Evolutionary conservation across 805 yeast species (phyloP).

Genomic region (Starmerella sp.): DNA sequence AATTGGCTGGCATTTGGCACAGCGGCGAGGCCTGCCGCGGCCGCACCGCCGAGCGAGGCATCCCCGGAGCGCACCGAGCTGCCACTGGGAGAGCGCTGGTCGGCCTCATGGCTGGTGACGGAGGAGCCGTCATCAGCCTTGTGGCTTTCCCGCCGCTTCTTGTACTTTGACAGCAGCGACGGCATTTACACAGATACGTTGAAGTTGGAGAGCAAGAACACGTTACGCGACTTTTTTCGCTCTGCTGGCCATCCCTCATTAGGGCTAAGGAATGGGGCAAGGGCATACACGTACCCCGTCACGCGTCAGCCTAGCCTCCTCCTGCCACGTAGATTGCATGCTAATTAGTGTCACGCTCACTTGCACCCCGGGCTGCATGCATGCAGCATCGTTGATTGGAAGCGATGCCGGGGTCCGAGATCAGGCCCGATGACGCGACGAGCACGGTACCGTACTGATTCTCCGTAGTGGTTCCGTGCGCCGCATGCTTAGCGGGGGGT

Average conservation of each 20-base stretch:
- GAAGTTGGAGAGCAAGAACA: background rate
- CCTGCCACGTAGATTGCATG: background rate
- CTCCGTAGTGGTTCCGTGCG: background rate
- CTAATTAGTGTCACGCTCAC: background rate
- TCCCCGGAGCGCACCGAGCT: slow-evolving; percentile 10
- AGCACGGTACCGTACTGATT: background rate
- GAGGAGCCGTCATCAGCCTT: slow-evolving; percentile 13
- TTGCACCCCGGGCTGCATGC: background rate
- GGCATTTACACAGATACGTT: slow-evolving; percentile 5
- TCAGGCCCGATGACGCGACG: background rate
- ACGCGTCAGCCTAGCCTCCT: background rate
- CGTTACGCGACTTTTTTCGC: slow-evolving; percentile 5
- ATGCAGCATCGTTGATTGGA: background rate
- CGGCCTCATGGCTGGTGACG: slow-evolving; percentile 6
- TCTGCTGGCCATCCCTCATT: background rate
- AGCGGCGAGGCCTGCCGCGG: slow-evolving; percentile 1
- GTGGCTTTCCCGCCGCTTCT: slow-evolving; percentile 23
- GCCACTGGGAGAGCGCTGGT: slow-evolving; percentile 17
- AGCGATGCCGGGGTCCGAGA: background rate
- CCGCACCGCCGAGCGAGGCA: slow-evolving; percentile 2
- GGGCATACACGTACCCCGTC: background rate
- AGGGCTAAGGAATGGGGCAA: background rate
- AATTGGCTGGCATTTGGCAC: background rate
- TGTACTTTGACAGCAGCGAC: slow-evolving; percentile 19
- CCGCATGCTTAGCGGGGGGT: background rate